Percentiles rank a stretch among this genome's conserved stretches.
These are phyloP conservation scores for Apiospora hydei DNA, from an alignment of 2,329 filamentous ascomycete species.

Conservation along the genomic window DNA sequence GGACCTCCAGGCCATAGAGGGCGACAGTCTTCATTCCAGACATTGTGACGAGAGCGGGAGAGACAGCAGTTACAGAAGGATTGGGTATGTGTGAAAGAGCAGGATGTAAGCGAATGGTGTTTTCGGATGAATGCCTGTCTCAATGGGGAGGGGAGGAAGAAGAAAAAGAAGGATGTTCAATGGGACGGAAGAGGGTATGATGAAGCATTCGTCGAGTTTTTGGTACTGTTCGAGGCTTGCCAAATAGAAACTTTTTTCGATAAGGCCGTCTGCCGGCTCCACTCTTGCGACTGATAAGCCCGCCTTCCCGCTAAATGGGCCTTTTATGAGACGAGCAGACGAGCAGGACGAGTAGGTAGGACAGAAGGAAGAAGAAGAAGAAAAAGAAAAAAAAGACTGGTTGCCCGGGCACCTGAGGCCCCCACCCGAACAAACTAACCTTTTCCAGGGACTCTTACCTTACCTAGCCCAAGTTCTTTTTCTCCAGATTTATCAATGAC, in stretches of 20 bases:
- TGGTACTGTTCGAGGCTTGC: neutral
- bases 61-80: neutral
- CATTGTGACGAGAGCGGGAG: constrained; percentile 14
- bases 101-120: neutral
- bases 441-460: no score
- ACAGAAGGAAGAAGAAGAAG: no score
- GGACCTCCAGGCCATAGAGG: constrained; percentile 92
- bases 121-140: neutral
- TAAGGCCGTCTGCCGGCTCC: no score
- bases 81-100: neutral
- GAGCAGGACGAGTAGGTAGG: no score
- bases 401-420: no score
- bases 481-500: no score
- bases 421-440: no score
- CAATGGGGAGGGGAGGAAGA: constrained; percentile 20
- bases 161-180: constrained; percentile 26
- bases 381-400: no score
- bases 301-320: no score
- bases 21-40: constrained; percentile 63
- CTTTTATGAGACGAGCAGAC: no score
- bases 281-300: no score
- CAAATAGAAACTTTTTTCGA: neutral
- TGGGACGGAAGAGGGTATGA: constrained; percentile 22
- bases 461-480: no score
- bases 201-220: constrained; percentile 16